Evolutionary conservation across 139 green algal genomes (phyloP), one percentile per base, ranked within the genome.

Genomic region (Raphidocelis subcapitata): DNA sequence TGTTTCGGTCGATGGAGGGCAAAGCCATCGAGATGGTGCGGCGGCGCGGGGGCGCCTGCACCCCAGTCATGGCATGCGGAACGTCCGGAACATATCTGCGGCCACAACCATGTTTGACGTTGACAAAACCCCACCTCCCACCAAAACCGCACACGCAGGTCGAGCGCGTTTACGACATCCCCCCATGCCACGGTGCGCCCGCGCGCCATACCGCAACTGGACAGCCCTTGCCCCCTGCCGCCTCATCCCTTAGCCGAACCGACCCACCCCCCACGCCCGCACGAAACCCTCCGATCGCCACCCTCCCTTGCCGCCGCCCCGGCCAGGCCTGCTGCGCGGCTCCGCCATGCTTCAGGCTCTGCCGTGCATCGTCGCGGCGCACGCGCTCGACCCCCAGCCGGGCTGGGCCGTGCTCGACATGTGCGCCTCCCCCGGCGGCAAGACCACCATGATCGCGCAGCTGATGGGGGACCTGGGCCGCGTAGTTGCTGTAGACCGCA

Each of bases 341-440:
- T 54, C 62, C 28, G 74, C 77, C 23, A 88, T 89, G 86, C 84
- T 97, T 41, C 94, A 98, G 75, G 93, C 85, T n/a, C 74, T 90
- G 65, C 85, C 84, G 26, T 85, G 77, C 68, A 62, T 92, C 20
- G 76, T 93, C 8, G 82, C 89, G 16, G 85, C 86, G 1, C 65
- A 85, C 16, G 92, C 87, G 4, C 80, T 98, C 31, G 65, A 75
- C 41, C 83, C 86, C 8, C 0, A 32, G 21, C 83, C 82, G 10
- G 87, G 87, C 65, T 79, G 60, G 52, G 33, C 75, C 2, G 88
- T 97, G 21, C 62, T 97, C 70, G 92, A 97, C 86, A 96, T 98
- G 95, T 98, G 94, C 55, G 95, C 94, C 0, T 89, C 94, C 16
- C 94, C 94, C 5, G 93, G 92, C 15, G 94, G 94, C 41, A 98